These are phyloP conservation scores for Postia placenta DNA, from an alignment of 768 basidiomycete genomes.

Conservation along the genomic window DNA sequence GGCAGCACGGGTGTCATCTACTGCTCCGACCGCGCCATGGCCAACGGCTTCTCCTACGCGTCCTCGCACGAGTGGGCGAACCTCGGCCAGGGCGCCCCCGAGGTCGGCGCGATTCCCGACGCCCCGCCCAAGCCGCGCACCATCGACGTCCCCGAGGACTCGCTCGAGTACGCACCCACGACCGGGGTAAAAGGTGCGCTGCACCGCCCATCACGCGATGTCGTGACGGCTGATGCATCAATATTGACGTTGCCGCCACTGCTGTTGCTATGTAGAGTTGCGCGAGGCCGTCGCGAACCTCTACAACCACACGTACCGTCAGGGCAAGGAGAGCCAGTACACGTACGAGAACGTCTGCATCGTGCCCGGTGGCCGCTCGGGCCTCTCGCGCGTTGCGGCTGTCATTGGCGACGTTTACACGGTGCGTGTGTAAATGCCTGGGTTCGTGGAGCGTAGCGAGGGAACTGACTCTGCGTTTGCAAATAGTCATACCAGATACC, in stretches of 20 bases:
- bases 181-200: slow-evolving; percentile 76
- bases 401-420: slow-evolving; percentile 89
- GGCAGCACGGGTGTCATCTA: slow-evolving; percentile 67
- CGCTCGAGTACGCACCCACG: slow-evolving; percentile 88
- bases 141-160: slow-evolving; percentile 63
- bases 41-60: slow-evolving; percentile 85
- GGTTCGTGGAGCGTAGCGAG: not conserved
- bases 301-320: slow-evolving; percentile 84
- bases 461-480: not conserved
- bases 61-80: slow-evolving; percentile 80
- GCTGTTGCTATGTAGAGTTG: slow-evolving; percentile 44
- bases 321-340: slow-evolving; percentile 78
- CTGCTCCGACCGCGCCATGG: slow-evolving; percentile 91
- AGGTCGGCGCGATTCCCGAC: slow-evolving; percentile 78
- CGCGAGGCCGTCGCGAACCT: slow-evolving; percentile 86
- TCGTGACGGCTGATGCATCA: not conserved
- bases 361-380: slow-evolving; percentile 89
- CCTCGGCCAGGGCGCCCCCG: slow-evolving; percentile 89
- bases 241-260: no score
- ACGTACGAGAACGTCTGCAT: slow-evolving; percentile 92
- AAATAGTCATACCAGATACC: slow-evolving; percentile 80
- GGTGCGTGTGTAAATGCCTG: slow-evolving; percentile 1
- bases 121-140: slow-evolving; percentile 60
- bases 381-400: slow-evolving; percentile 85
- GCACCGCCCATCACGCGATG: not conserved